Evolutionary conservation across 441 rosid genomes (phyloP), one percentile per base, ranked within the genome.

Genomic region (Populus hybrid): DNA sequence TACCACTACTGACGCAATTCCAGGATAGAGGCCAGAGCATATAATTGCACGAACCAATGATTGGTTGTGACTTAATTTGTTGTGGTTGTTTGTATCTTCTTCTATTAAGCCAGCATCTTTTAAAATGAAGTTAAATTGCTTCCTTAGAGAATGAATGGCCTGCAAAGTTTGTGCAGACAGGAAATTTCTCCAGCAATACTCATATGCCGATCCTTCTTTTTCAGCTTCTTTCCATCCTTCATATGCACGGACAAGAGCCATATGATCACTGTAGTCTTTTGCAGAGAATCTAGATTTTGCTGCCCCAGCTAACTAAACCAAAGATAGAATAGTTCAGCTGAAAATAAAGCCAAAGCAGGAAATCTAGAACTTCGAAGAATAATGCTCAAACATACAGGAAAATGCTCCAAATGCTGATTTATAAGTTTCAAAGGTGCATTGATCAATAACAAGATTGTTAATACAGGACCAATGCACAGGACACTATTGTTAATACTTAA

Each of bases 181-280:
- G 81, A 97, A 97, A 88, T 97, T 97, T 76, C 98, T 93, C 99
- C 99, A 97, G 82, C 98, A 97, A 82, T 91, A 97, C 85, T 97
- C 99, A 77, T 97, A 97, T 21, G 91, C 91, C 3, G 97, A 90
- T 76, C 97, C 98, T 89, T 97, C 98, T 82, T 91, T 88, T 81
- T 94, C 98, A 40, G 98, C 98, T 70, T 88, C 95, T 89, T 94
- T 97, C 98, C 99, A 94, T 72, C 99, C 99, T 87, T 97, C 99
- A 76, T 93, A 97, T 77, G 99, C 99, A 71, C 98, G 99, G 14
- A 97, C 99, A 28, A 97, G 95, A 64, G 99, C 99, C 98, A 94
- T 93, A 79, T 97, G 99, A 85, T 97, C 99, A 79, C 99, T 97
- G 84, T 93, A 94, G 87, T 97, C 99, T 88, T 94, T 94, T 7